Evolutionary conservation across 1,284 basidiomycete species (phyloP).

Genomic region (Marasmius sp.): DNA sequence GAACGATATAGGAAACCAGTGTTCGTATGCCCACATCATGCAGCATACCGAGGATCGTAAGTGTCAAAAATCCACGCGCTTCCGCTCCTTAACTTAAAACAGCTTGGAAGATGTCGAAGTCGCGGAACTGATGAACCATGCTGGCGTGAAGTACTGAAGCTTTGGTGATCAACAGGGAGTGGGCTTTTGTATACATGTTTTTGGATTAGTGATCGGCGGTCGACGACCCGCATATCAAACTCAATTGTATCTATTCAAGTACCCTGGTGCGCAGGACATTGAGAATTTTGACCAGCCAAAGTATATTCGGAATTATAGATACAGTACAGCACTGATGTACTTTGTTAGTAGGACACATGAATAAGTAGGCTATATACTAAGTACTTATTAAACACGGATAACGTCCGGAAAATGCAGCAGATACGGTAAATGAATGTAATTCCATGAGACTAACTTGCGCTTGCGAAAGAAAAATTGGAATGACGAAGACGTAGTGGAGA

Average conservation of each 20-base stretch:
- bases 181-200: neutral
- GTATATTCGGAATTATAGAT: neutral
- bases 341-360: neutral
- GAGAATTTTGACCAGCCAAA: neutral
- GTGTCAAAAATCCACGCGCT: constrained; percentile 18
- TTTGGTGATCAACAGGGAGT: neutral
- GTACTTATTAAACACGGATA: no score
- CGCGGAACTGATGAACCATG: constrained; percentile 38
- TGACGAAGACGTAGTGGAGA: no score
- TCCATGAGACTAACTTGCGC: no score
- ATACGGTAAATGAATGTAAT: neutral
- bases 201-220: neutral
- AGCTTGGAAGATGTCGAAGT: constrained; percentile 41
- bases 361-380: neutral
- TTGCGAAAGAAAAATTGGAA: no score
- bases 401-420: neutral
- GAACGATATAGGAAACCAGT: constrained; percentile 29
- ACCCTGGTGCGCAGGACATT: neutral
- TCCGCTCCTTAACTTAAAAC: neutral
- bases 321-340: neutral
- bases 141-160: constrained; percentile 21
- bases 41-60: constrained; percentile 62
- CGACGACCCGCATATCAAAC: neutral
- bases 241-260: neutral
- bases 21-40: constrained; percentile 56